Evolutionary conservation across 257 asterid species (phyloP), one percentile per base, ranked within the genome.

Genomic region (Parsonsia alboflavescens): DNA sequence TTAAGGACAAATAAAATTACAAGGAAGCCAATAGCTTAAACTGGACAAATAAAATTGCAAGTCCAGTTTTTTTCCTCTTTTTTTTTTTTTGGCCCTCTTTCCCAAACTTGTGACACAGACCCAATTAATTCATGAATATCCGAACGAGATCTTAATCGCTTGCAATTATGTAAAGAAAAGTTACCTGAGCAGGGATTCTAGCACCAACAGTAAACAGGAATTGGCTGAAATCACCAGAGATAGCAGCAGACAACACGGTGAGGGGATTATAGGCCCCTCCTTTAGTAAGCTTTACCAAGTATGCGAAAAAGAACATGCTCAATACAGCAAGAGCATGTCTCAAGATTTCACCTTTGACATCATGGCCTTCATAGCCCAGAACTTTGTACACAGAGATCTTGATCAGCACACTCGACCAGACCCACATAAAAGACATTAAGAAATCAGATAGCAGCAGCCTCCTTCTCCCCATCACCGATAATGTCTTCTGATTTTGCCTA

Each of bases 261-360:
- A 93, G 97, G 75, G 98, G 98, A 63, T 91, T 93, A 87, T 88
- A 93, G 41, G 96, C 80, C 75, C 86, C 96, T 66, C 98, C 97
- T 2, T 83, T 45, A 71, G 95, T 80, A 77, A 63, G 62, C 76
- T 86, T 86, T 10, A 30, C 70, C 74, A 88, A 49, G 80, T 77
- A 83, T 1, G 97, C 95, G 30, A 93, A 91, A 76, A 83, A 79
- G 85, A 91, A 87, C 89, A 87, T 85, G 80, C 82, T 90, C 77
- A 78, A 30, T 30, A 93, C 63, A 39, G 89, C 80, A 24, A 86
- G 42, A 2, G 72, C 79, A 57, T 80, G 85, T 72, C 80, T 84
- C 45, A 85, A 58, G 45, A 90, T 82, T 44, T 93, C 96, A 64
- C 84, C 96, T 77, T 82, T 53, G 50, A 84, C 59, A 58, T 86